Evolutionary conservation across 257 asterid species (phyloP), one percentile per base, ranked within the genome.

Genomic region (Capsicum baccatum): DNA sequence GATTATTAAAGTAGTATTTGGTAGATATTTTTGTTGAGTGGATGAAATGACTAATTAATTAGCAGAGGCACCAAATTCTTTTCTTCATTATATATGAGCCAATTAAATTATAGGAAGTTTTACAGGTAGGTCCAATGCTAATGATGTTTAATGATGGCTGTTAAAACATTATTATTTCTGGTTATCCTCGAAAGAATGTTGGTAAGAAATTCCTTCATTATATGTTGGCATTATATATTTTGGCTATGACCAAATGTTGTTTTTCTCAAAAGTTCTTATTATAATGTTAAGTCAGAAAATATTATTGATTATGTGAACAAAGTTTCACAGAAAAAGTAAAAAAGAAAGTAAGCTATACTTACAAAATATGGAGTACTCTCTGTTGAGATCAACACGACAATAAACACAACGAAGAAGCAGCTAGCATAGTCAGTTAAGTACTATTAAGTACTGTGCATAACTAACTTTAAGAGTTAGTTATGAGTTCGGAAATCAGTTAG

Each of bases 1-100:
- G 9, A 44, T 44, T 54, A 44, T 44, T 54, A 54, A 78, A 78
- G 63, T 15, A 78, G 50, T 78, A 78, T 54, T 52, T 78, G 82
- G 82, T 78, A 78, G 82, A 78, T 78, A 78, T 78, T 78, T 78
- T 33, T 2, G 82, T 78, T 54, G 64, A 78, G 82, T 8, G 4
- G 59, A 33, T 78, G 50, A 33, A 52, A 78, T 26, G 64, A 26
- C 64, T 78, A 39, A 42, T 39, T 69, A 74, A 50, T 50, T 13
- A 26, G 62, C 47, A 50, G 10, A 52, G 26, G 48, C 64, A 52
- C 81, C 78, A 37, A 13, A 33, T 74, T 13, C 39, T 26, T 21
- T 74, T 74, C 13, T n/a, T 7, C 21, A 26, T 74, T 74, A 13
- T 68, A 8, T 15, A 76, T 54, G 26, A 52, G 63, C 50, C 64